Evolutionary conservation across 345 rosid genomes (phyloP), one percentile per base, ranked within the genome.

Genomic region (Populus tremula): DNA sequence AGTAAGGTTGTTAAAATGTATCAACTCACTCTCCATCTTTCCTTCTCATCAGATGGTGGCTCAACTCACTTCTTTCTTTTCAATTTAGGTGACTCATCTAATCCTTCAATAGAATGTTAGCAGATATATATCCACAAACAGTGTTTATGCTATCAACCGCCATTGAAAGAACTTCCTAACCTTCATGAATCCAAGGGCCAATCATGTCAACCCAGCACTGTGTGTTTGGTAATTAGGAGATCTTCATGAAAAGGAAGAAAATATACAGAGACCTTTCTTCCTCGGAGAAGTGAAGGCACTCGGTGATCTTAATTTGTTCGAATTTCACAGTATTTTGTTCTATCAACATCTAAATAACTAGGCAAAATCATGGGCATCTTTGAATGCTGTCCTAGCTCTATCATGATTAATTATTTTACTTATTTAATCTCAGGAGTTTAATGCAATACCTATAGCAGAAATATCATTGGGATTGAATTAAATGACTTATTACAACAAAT

Each of bases 71-170:
- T 59, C 13, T 63, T 63, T 66, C 53, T 71, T 72, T 72, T 71
- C 76, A 72, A 65, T 27, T 20, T 35, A 49, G 81, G 81, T 67
- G 59, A 54, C 45, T 67, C 2, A 64, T 77, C 75, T 45, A 72
- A 67, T 77, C 75, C 47, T 0, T 61, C 54, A 36, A 29, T 59
- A 73, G 45, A 43, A 63, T 62, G 80, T 47, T 64, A 77, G 75
- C 80, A 45, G 7, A 67, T 29, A 70, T 38, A 18, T 20, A 69
- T 27, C 61, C 25, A 66, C 10, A 3, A 35, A 29, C 47, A 41
- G 9, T 7, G 21, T 1, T 31, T 41, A 17, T 29, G 8, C 29
- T 21, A 6, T 33, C 62, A 64, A 65, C 71, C 6, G 71, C 50
- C 12, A 20, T 47, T 65, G 71, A 75, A 65, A 75, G 77, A 65